Evolutionary conservation across 495 filamentous ascomycete genomes (phyloP), one percentile per base, ranked within the genome.

Genomic region (Neurospora sp.): DNA sequence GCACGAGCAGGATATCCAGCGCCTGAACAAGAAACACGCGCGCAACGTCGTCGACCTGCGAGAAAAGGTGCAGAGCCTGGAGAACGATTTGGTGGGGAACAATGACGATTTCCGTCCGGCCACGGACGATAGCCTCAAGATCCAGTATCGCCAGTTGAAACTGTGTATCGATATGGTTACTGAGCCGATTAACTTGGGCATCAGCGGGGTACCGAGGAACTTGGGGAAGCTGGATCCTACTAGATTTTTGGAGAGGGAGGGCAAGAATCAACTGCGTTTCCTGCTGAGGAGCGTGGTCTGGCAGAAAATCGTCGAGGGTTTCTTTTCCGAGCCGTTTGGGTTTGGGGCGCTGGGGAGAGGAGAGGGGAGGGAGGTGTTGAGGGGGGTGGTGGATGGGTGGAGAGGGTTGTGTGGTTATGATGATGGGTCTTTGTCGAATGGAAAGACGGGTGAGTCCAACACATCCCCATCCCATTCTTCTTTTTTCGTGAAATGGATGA

Each of bases 321-420:
- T 81, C 75, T 82, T 82, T 75, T 73, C 76, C 42, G 46, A 69
- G 3, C 79, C 78, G 4, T 78, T 79, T 70, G 81, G 81, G 0
- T 79, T 82, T 70, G 81, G 81, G 3, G 76, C 73, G n/a, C 39
- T 82, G 18, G 79, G 73, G 16, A 74, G 72, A 0, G 72, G 72
- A 2, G 38, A 69, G 5, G 72, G 75, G 1, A 40, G 41, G 42
- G 35, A 69, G n/a, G 31, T 48, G 39, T 69, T 77, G 12, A 11
- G 73, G 7, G 39, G 37, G 4, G n/a, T 74, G 27, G 74, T 73
- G 41, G 40, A 20, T 18, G 27, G 38, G 12, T 77, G 72, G 74
- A 71, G 71, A 14, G 41, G 39, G 37, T 37, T 77, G 14, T 71
- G 75, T 66, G 54, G 54, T 66, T 66, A 66, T 35, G 54, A 18